Evolutionary conservation across 2,329 filamentous ascomycete genomes (phyloP).

Genomic region (Colletotrichum acutatum): DNA sequence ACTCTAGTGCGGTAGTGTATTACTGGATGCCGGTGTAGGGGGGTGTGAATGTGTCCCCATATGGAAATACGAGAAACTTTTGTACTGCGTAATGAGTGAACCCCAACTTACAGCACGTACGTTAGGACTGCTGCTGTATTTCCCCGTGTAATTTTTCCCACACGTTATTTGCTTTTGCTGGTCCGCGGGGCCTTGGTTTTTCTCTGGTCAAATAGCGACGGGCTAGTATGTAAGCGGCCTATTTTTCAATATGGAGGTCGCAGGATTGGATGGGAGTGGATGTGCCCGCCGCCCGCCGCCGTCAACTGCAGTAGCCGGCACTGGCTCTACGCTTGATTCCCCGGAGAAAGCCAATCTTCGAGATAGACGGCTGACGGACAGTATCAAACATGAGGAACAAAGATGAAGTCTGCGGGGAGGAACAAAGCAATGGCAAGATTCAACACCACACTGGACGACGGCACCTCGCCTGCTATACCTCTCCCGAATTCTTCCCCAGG

Average conservation of each 20-base stretch:
- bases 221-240: constrained; percentile 10
- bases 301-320: background rate
- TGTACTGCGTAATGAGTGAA: background rate
- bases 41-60: background rate
- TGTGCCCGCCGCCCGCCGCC: background rate
- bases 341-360: background rate
- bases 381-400: background rate
- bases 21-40: background rate
- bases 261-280: background rate
- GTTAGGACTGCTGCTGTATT: background rate
- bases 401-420: background rate
- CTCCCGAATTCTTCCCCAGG: background rate
- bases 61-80: constrained; percentile 3
- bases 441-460: background rate
- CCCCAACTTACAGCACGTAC: background rate
- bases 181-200: background rate
- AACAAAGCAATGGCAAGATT: background rate
- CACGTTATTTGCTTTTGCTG: background rate
- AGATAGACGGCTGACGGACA: background rate
- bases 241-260: background rate
- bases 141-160: background rate
- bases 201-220: constrained; percentile 3
- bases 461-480: background rate
- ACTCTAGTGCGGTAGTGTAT: background rate
- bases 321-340: background rate